Evolutionary conservation across 768 basidiomycete genomes (phyloP).

Genomic region (Rhodotorula taiwanensis): DNA sequence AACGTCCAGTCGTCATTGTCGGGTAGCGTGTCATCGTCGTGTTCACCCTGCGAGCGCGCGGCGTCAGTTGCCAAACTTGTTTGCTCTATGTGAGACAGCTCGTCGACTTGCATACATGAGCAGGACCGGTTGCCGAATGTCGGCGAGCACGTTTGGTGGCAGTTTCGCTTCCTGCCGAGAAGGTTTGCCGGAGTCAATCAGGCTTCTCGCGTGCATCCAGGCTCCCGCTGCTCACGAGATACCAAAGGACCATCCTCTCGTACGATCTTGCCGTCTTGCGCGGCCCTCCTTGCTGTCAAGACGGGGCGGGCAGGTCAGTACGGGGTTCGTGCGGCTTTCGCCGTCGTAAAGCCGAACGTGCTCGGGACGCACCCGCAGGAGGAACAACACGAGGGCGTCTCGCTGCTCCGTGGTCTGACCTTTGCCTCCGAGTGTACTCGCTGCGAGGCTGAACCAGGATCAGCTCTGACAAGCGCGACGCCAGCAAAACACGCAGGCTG

Average conservation of each 20-base stretch:
- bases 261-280: background rate
- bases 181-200: background rate
- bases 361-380: background rate
- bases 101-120: background rate
- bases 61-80: background rate
- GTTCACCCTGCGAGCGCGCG: slow-evolving; percentile 1
- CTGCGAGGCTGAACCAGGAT: background rate
- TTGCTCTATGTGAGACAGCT: background rate
- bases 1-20: background rate
- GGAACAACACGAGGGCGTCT: background rate
- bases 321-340: background rate
- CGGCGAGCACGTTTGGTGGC: background rate
- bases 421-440: background rate
- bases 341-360: background rate
- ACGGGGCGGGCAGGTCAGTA: background rate
- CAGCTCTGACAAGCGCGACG: background rate
- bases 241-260: background rate
- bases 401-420: background rate
- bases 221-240: background rate
- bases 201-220: rapidly evolving
- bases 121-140: background rate
- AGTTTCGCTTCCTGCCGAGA: background rate
- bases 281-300: background rate
- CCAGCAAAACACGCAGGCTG: background rate
- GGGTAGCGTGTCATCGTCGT: background rate